Evolutionary conservation across 352 stramenopile species (phyloP), one percentile per base, ranked within the genome.

Genomic region (Globisporangium cederbergense): DNA sequence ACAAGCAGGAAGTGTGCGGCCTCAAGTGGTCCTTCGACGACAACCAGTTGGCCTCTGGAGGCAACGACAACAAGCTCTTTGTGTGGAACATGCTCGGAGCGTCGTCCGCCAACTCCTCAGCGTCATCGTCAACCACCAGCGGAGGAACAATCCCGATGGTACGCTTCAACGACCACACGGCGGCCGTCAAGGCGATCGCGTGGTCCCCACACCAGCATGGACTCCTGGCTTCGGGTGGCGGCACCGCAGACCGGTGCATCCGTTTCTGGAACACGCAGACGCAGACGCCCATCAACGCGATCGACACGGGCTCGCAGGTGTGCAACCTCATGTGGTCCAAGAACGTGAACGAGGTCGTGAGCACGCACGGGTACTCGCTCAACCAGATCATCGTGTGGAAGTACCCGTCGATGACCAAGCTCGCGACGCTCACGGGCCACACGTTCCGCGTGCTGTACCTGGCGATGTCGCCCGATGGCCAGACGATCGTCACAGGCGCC

Each of bases 371-470:
- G 28, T 99, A 99, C 82, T 98, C 90, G 63, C 83, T 99, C 25
- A 99, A 99, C 87, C 89, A 97, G 70, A 98, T 99, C 76, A 98
- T 98, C 65, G 86, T 99, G 65, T 98, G 96, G 96, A 95, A 97
- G 65, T 99, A 99, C 73, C 96, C 96, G 49, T 97, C 71, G 42
- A 98, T 99, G 92, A 91, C 86, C 46, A 99, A 99, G 75, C 84
- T 99, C 46, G 93, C 93, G 32, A 99, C 96, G 16, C 78, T 99
- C 56, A 99, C 96, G 3, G 96, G 96, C 16, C 96, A 99, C 74
- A 98, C 92, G 7, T 97, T 96, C 70, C 86, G 97, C 59, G 96
- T 99, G 32, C 72, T 99, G 10, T 99, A 99, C 78, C 76, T 99
- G 34, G 94, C 97, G 52, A 98, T 99, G 82, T 98, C 91, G 16